Evolutionary conservation across 129 eudicot species (phyloP), one percentile per base, ranked within the genome.

Genomic region (Ambrosia trifida): DNA sequence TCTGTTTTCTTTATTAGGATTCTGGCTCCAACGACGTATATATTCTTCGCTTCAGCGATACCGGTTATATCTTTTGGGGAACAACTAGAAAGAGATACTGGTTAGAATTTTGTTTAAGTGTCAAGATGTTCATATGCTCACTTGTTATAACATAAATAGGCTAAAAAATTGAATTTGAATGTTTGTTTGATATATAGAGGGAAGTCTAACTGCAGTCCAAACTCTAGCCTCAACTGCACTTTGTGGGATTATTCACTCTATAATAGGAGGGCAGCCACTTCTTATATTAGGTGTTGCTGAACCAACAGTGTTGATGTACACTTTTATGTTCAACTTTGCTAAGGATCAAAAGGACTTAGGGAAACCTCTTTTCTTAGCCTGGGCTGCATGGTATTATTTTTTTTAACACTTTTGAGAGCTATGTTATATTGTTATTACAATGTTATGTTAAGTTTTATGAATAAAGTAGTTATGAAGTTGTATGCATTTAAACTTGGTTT

Each of bases 41-140:
- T 94, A 82, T 94, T 94, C 86, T 94, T 94, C 79, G 99, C 99
- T 58, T 94, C 99, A 31, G 95, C 99, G 33, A 94, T 94, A 76
- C 99, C 99, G 35, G 99, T 94, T 52, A 94, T 94, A 84, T 94
- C 99, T 69, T 94, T 94, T 56, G 99, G 99, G 59, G 99, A 89
- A 80, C 99, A 94, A 60, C 91, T 94, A 51, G 99, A 94, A 76
- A 84, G 99, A 81, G 88, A 80, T 54, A 94, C 99, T 67, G 87
- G 99, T 94, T 61, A 11, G 79, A 57, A 36, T 28, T 68, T 72
- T 57, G 73, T 17, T 30, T 3, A 56, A 31, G 54, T 58, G 54
- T 70, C 66, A 30, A 68, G 7, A 62, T 74, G 35, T 47, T 62
- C 35, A 52, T 60, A 30, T 73, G 74, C 63, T 46, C 38, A 3